These are phyloP conservation scores for Tolypocladium nubicola DNA, from an alignment of 2,329 filamentous ascomycete species.

Conservation along the genomic window DNA sequence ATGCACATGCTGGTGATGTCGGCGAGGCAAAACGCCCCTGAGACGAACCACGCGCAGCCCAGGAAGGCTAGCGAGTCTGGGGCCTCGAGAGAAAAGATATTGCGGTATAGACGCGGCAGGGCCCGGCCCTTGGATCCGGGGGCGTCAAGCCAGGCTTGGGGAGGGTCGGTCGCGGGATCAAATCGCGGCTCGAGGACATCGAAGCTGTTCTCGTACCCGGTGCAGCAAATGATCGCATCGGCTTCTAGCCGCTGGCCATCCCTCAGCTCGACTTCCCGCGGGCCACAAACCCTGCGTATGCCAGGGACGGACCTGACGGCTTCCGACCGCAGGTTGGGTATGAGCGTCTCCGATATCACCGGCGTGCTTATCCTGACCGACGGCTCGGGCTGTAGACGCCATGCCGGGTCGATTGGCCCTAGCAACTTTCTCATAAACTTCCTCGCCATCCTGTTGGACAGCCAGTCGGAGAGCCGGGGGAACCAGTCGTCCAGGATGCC, in stretches of 20 bases:
- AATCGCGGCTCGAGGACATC: neutral
- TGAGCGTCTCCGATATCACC: neutral
- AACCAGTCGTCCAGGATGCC: neutral
- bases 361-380: neutral
- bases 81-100: neutral
- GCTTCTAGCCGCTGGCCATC: neutral
- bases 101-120: neutral
- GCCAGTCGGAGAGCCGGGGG: neutral
- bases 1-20: slow-evolving; percentile 21
- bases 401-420: neutral
- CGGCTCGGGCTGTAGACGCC: neutral
- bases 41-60: slow-evolving; percentile 13
- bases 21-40: slow-evolving; percentile 12
- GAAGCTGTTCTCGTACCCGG: neutral
- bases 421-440: neutral
- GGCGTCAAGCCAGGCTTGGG: neutral
- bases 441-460: neutral
- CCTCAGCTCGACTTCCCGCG: neutral
- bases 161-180: neutral
- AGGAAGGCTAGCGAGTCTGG: slow-evolving; percentile 29
- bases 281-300: neutral
- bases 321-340: neutral
- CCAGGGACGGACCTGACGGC: neutral
- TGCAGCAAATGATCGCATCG: neutral
- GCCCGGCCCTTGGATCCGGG: neutral